Base-by-base conservation (phyloP, 2,329 filamentous ascomycete genomes). In the Colletotrichum sp. region DNA sequence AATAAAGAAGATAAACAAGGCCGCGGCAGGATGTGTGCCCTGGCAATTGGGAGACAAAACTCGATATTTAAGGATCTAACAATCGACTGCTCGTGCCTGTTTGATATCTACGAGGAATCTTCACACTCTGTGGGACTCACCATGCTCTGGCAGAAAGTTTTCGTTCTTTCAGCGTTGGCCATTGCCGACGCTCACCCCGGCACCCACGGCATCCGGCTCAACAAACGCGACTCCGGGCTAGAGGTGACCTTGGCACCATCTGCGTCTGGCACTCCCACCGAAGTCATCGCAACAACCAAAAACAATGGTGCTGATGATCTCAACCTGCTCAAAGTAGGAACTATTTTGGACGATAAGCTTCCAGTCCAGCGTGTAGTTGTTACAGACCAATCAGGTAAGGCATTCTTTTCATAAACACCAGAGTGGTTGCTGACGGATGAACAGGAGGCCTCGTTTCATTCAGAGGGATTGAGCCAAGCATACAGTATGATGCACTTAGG, bases 321-420 rank as follows among this genome's bases (percentile, higher is more conserved):
- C 8, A 80, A 78, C 25, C 61, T 81, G 32, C 48, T 81, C 48
- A 79, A 73, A 32, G 70, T 80, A 25, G 79, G 80, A 28, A 79
- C 79, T 16, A 68, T 80, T 13, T 76, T 81, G 16, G 79, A 79
- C 55, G 72, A 59, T 30, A 57, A 68, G 15, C 66, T 68, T 19
- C 66, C 66, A 25, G 66, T 68, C 13, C 66, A 68, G 48, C 66
- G 66, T 19, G 28, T 68, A 28, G 19, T 30, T 28, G 44, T 68
- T 22, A 8, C 25, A 30, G 66, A 59, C 48, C 28, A 36, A 25
- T 55, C 66, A 9, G 66, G 66, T 68, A 25, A 25, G 30, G 30
- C 15, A 22, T 11, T 36, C 5, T 34, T 12, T 32, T n/a, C 27
- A 34, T n/a, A 61, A 19, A 28, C 55, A 59, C 6, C 28, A 32